Evolutionary conservation across 2,329 filamentous ascomycete genomes (phyloP), one percentile per base, ranked within the genome.

Genomic region (Waltergamsia citrina): DNA sequence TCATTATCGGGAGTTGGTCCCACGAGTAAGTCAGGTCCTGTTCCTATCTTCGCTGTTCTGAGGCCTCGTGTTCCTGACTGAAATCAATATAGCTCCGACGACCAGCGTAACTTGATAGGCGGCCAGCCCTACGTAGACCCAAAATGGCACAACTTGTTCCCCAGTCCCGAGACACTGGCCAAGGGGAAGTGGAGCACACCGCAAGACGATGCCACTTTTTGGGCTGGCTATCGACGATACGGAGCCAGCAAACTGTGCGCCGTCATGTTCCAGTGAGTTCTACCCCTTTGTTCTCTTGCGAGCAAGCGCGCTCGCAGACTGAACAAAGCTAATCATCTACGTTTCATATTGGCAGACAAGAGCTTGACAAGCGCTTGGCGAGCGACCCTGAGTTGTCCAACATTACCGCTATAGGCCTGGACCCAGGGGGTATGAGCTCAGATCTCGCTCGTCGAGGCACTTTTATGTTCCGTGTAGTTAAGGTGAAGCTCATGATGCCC

Each of bases 201-300:
- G 7, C 33, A 44, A 20, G 51, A 54, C 21, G 53, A 54, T 25
- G 28, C 47, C 2, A 39, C 41, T 0, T 35, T 38, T 7, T 39
- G 47, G 4, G 39, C 45, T 21, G 57, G 55, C 8, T 51, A 42
- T 35, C 48, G 56, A 15, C 50, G 59, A 19, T 62, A 62, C 33
- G 59, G 56, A 7, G 58, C 55, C n/a, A 48, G 52, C 23, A 62
- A 60, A 38, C 47, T 61, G 7, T 62, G 50, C 40, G 44, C 39
- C 14, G 43, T 61, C 9, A 59, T 60, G 53, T 47, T 62, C 43
- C 42, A 48, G 46, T 53, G 40, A n/a, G n/a, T n/a, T n/a, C n/a
- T n/a, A n/a, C n/a, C n/a, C n/a, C n/a, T n/a, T n/a, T n/a, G n/a
- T n/a, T n/a, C n/a, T n/a, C n/a, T n/a, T n/a, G n/a, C n/a, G n/a